These are phyloP conservation scores for Porphyrellus cyaneotinctus DNA, from an alignment of 768 basidiomycete species.

Conservation along the genomic window DNA sequence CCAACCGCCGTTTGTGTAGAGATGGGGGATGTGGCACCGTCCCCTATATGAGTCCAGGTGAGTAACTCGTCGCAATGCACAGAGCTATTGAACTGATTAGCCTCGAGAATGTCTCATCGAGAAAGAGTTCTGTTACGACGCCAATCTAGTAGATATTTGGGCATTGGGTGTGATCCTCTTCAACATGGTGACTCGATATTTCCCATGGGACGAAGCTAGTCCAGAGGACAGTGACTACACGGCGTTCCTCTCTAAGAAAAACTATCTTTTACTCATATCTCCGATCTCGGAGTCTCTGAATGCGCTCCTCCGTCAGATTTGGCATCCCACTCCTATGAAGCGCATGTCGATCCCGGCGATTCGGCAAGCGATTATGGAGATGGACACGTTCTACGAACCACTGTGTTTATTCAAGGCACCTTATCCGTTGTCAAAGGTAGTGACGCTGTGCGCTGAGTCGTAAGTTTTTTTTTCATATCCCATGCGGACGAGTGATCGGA, in stretches of 20 bases:
- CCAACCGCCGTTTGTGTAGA: conserved; percentile 37
- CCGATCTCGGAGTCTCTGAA: conserved; percentile 11
- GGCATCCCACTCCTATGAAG: conserved; percentile 8
- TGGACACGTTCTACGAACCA: conserved; percentile 14
- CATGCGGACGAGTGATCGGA: not conserved
- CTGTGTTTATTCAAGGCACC: not conserved
- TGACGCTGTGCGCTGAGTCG: conserved; percentile 10
- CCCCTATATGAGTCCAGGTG: conserved; percentile 71
- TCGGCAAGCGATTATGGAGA: conserved; percentile 9
- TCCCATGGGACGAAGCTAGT: conserved; percentile 17
- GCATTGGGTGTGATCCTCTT: conserved; percentile 76
- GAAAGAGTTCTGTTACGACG: conserved; percentile 21
- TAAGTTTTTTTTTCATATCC: not conserved
- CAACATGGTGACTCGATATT: conserved; percentile 69
- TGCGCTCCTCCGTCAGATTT: conserved; percentile 11
- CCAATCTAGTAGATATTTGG: conserved; percentile 53
- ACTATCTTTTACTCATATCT: not conserved
- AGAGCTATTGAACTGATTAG: conserved; percentile 3
- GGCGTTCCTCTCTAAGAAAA: not conserved
- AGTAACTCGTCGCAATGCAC: conserved; percentile 19
- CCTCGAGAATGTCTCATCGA: conserved; percentile 54
- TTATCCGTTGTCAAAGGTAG: not conserved
- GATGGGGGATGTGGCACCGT: conserved; percentile 59
- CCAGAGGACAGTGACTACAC: not conserved
- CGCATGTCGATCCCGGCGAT: conserved; percentile 20